Base-by-base conservation (phyloP, 257 asterid genomes). In the Capsicum chinense region DNA sequence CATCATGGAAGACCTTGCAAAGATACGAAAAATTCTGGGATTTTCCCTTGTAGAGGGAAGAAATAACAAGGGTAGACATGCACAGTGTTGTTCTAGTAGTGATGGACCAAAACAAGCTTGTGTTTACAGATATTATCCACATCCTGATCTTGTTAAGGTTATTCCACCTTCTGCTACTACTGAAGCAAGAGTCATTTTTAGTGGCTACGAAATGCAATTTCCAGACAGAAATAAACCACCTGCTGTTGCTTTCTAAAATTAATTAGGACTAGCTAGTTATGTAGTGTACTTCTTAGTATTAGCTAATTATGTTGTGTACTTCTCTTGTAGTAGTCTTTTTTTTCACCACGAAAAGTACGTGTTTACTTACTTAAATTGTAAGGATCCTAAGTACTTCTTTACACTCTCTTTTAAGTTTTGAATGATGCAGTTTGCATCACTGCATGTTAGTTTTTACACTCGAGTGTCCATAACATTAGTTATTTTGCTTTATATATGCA, bases 121-220 rank as follows among this genome's bases (percentile, higher is more conserved):
- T 71, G 79, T 71, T 16, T 71, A 71, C 0, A 71, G 57, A 71
- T 71, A 71, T 71, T 47, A 44, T 71, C 57, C 16, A 0, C 79
- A 71, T 71, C 17, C 79, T 16, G 79, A 70, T 70, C 79, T 70
- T 42, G 79, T 70, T 70, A 56, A 70, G 57, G 57, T 70, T 44
- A 3, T 44, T 44, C 79, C 79, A 16, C 56, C 52, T 70, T 44
- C 79, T 70, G 1, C 57, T 16, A 17, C 79, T 70, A 70, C 79
- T 9, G 79, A 70, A 70, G 9, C 16, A 9, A 70, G 79, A 44
- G 79, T 70, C 12, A 14, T 39, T 44, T 42, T 70, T 42, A 70
- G 26, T 39, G 14, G 16, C 59, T 56, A 16, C 16, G 48, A 44
- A 4, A 44, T 44, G 48, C 79, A 69, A 69, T 17, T 69, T 16